phyloP scores from a whole-genome alignment of 805 yeast genomes.

The Metschnikowia chrysomelidarum region DNA sequence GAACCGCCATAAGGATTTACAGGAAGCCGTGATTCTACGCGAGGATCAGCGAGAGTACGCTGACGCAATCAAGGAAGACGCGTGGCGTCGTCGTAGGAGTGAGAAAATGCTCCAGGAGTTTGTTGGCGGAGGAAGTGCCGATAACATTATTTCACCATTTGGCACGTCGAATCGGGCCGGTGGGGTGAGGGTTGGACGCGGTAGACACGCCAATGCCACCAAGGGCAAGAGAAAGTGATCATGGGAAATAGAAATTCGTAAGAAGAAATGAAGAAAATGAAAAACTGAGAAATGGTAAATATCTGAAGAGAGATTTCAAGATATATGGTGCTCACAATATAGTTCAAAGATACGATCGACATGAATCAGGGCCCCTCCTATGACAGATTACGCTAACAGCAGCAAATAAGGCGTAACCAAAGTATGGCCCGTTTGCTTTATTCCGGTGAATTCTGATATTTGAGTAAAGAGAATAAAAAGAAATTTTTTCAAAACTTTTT shows the following conservation, averaged over 20 bases:
- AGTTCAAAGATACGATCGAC: too few species aligned
- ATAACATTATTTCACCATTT: conserved; percentile 87
- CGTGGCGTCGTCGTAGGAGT: conserved; percentile 81
- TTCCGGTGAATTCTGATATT: too few species aligned
- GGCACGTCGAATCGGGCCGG: conserved; percentile 40
- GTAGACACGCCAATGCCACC: conserved; percentile 75
- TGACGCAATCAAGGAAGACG: conserved; percentile 81
- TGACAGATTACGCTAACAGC: too few species aligned
- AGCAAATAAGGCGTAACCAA: too few species aligned
- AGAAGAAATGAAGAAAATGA: neutral
- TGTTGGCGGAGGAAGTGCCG: conserved; percentile 94
- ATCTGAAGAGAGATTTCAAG: neutral
- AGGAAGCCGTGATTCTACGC: conserved; percentile 58
- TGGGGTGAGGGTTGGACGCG: conserved; percentile 80
- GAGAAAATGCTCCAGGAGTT: conserved; percentile 84
- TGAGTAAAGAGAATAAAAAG: too few species aligned
- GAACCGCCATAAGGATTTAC: conserved; percentile 48
- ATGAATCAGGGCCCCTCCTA: too few species aligned
- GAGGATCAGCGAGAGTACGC: conserved; percentile 95
- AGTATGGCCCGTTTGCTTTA: too few species aligned
- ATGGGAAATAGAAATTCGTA: neutral
- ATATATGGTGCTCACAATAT: neutral
- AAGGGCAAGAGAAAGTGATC: conserved; percentile 22
- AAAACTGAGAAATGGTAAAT: neutral
- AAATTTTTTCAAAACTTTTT: too few species aligned